Evolutionary conservation across 352 stramenopile genomes (phyloP), one percentile per base, ranked within the genome.

Genomic region (Globisporangium paddicum): DNA sequence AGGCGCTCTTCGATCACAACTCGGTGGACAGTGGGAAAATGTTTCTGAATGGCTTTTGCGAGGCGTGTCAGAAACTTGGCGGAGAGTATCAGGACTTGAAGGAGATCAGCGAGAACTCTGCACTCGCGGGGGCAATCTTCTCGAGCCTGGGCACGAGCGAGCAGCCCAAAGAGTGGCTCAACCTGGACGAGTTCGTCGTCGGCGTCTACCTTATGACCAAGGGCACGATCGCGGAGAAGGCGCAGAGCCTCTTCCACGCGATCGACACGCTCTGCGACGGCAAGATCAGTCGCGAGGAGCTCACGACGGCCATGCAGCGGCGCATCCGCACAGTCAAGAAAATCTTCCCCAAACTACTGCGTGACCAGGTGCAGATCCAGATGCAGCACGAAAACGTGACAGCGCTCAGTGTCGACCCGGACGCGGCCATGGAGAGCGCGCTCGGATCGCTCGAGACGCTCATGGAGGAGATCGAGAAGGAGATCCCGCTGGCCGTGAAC

Each of bases 171-270:
- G 79, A 90, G 51, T 90, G 76, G 77, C 68, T 93, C 13, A 75
- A 75, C 26, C 57, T 91, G 34, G 82, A 91, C 57, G 84, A 93
- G 53, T 93, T 93, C 50, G 78, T 87, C 16, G 76, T 91, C 44
- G 84, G 84, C 6, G 77, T 91, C 26, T 90, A 93, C 62, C 55
- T 93, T 34, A 89, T 90, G 73, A 88, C 83, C 13, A 86, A 89
- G 58, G 84, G 84, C 28, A 86, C 81, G 1, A 79, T 89, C 6
- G 81, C 89, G 60, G 75, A 93, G 58, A 93, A 93, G 47, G 81
- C 84, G 11, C 78, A 85, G 42, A 89, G 61, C 26, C 67, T 93
- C 18, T 93, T 93, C 51, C 76, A 87, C 10, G 60, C 86, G 58
- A 86, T 93, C 40, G 86, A 93, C 56, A 73, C 72, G 30, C 70